phyloP scores from a whole-genome alignment of 805 yeast genomes.

The Saturnispora saitoi region DNA sequence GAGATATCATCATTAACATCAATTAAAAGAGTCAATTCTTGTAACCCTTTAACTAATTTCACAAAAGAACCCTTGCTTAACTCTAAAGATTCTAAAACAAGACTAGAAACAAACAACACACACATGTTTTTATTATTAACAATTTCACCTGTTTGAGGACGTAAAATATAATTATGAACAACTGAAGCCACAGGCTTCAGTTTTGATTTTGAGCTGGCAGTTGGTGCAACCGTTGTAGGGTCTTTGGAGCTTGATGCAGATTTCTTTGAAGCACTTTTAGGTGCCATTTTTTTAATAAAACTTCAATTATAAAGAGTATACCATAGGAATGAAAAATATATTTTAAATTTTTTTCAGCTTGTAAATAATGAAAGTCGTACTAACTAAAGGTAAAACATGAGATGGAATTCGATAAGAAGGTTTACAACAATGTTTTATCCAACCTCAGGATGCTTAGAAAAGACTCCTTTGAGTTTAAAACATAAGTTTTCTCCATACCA shows the following conservation, averaged over 20 bases:
- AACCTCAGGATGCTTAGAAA: background rate
- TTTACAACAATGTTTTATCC: background rate
- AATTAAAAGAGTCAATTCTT: conserved; percentile 8
- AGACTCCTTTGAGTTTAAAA: conserved; percentile 10
- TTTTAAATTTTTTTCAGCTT: background rate
- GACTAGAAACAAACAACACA: conserved; percentile 20
- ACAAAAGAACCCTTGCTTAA: conserved; percentile 22
- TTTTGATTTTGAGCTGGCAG: conserved; percentile 9
- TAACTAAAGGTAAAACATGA: background rate
- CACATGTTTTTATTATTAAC: conserved; percentile 12
- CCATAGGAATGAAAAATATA: background rate
- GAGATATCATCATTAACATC: conserved; percentile 19
- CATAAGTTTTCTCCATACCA: conserved; percentile 12
- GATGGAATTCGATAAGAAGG: background rate
- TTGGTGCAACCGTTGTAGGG: background rate
- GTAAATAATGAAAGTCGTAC: background rate
- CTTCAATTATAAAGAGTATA: background rate
- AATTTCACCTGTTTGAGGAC: conserved; percentile 16
- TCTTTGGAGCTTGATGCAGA: conserved; percentile 9
- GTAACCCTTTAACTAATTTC: conserved; percentile 21
- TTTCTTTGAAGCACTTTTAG: conserved; percentile 17
- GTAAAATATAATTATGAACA: conserved; percentile 21
- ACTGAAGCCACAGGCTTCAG: conserved; percentile 15
- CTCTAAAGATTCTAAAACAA: conserved; percentile 17
- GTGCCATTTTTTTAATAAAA: conserved; percentile 17